Base-by-base conservation (phyloP, 805 yeast genomes). In the Saturnispora sanitii region DNA sequence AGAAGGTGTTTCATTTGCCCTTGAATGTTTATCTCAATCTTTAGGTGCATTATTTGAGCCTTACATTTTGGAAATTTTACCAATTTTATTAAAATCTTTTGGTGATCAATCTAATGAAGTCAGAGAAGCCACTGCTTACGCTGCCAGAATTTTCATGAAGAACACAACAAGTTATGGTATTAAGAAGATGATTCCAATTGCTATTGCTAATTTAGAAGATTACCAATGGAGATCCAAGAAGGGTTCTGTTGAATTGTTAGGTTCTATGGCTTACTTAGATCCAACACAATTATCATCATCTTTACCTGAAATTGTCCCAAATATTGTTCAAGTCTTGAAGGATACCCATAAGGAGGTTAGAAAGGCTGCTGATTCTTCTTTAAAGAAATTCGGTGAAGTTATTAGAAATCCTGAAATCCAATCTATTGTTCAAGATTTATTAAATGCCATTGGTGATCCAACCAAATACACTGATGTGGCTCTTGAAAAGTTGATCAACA, bases 321-420 rank as follows among this genome's bases (percentile, higher is more conserved):
- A 90, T 56, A 87, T 92, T 62, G 98, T 90, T 42, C 88, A 92
- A 48, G 95, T 88, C 20, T 67, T 92, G 55, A 87, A 83, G 54
- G 98, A 92, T 54, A 77, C 96, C 0, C 99, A 92, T 61, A 90
- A 90, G 56, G 98, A 92, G 56, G 98, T 92, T 17, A 73, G 99
- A 46, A 85, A 83, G 49, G 94, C 98, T 1, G 98, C 96, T 2
- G 95, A 85, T 56, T 77, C 73, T 50, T 74, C 96, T 2, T 68
- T 92, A 61, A 82, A 85, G 56, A 71, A 87, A 54, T 92, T 92
- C 56, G 98, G 98, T 55, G 96, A 90, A 47, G 98, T 92, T 45
- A 92, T 92, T 49, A 73, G 95, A 60, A 92, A 92, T 57, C 98
- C 98, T 0, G 99, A 92, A 61, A 92, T 92, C 56, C 95, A 87